Percentiles rank a stretch among this genome's conserved stretches.
These are phyloP conservation scores for Suillus hirtellus DNA, from an alignment of 768 basidiomycete genomes.

Conservation along the genomic window DNA sequence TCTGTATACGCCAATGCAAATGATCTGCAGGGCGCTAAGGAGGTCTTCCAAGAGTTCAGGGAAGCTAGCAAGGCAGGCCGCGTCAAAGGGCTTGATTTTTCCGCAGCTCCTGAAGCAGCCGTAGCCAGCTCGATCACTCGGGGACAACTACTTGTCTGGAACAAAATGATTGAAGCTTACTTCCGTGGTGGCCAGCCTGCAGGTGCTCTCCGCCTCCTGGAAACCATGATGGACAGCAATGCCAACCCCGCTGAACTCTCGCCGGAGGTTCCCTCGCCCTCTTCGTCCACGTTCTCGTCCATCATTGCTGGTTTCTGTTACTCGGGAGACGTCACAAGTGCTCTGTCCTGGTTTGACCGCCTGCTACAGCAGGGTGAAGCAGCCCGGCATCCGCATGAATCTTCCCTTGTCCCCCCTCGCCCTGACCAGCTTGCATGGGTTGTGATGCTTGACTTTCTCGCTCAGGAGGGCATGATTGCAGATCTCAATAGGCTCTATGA, in stretches of 20 bases:
- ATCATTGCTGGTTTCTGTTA: conserved; percentile 68
- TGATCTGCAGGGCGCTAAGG: conserved; percentile 50
- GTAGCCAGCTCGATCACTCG: conserved; percentile 24
- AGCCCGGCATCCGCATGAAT: conserved; percentile 39
- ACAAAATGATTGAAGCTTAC: conserved; percentile 75
- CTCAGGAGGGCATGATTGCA: conserved; percentile 41
- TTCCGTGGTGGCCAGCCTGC: conserved; percentile 64
- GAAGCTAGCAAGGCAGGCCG: conserved; percentile 39
- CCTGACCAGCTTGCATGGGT: conserved; percentile 60
- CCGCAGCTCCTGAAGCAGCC: conserved; percentile 15
- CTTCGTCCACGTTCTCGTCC: conserved; percentile 60
- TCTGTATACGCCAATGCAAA: conserved; percentile 53
- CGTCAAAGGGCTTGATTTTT: conserved; percentile 29
- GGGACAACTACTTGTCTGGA: conserved; percentile 58
- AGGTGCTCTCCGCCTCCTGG: conserved; percentile 64
- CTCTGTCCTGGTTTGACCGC: conserved; percentile 70
- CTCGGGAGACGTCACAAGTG: conserved; percentile 56
- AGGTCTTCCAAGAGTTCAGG: conserved; percentile 64
- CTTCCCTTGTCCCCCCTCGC: conserved; percentile 43
- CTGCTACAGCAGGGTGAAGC: conserved; percentile 48
- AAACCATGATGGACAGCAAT: conserved; percentile 63
- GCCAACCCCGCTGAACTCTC: conserved; percentile 33
- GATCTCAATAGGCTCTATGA: conserved; percentile 60
- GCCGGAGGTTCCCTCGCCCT: conserved; percentile 53
- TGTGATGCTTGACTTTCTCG: conserved; percentile 59